Conservation (phyloP, 805 yeast genomes). For the Schwanniomyces polymorphus region DNA sequence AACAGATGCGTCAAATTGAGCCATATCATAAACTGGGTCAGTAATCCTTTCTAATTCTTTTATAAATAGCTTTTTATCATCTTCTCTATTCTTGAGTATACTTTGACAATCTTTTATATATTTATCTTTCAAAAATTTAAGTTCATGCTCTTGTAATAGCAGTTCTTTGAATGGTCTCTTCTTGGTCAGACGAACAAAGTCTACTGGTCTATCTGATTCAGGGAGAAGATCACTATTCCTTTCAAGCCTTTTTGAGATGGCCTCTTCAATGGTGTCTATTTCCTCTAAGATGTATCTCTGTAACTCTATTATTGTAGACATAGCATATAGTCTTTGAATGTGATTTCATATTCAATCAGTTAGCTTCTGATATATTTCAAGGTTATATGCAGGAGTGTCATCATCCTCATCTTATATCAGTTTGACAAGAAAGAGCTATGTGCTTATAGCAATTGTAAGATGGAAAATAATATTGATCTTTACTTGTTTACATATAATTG, state of each 20-base stretch:
- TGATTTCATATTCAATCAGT: neutral
- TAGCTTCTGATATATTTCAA: neutral
- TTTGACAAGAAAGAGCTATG: neutral
- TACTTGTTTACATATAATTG: slow-evolving; percentile 55
- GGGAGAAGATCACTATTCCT: slow-evolving; percentile 59
- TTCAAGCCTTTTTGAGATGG: slow-evolving; percentile 59
- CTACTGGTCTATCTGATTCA: slow-evolving; percentile 10
- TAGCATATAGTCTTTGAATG: slow-evolving; percentile 1
- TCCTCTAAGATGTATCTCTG: slow-evolving; percentile 53
- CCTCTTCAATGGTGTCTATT: slow-evolving; percentile 68
- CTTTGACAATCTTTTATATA: slow-evolving; percentile 27
- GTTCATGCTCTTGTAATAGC: slow-evolving; percentile 67
- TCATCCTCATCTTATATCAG: neutral
- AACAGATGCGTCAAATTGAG: slow-evolving; percentile 12
- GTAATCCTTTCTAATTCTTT: slow-evolving; percentile 9
- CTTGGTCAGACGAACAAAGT: slow-evolving; percentile 14
- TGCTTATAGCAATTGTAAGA: neutral
- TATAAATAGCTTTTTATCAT: slow-evolving; percentile 5
- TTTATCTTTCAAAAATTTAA: slow-evolving; percentile 48
- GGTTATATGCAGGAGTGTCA: neutral
- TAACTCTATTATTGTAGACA: slow-evolving; percentile 31
- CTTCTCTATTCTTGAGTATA: slow-evolving; percentile 6
- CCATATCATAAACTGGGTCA: slow-evolving; percentile 13
- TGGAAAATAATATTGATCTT: slow-evolving; percentile 12
- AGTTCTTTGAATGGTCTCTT: slow-evolving; percentile 52